phyloP scores from a whole-genome alignment of 768 basidiomycete genomes.

The Macrolepiota fuliginosa region DNA sequence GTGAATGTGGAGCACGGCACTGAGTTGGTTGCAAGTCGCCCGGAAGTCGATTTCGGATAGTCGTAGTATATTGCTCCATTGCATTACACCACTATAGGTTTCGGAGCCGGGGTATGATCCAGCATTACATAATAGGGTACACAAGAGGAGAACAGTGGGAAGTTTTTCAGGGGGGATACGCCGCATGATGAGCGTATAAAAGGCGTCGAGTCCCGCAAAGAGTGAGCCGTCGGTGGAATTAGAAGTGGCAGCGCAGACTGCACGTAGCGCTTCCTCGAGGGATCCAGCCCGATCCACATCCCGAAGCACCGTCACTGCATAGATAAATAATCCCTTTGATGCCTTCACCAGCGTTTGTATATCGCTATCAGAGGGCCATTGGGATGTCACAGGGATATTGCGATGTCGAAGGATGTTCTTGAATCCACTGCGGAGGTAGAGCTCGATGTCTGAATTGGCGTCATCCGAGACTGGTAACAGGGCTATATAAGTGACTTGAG shows the following conservation, averaged over 20 bases:
- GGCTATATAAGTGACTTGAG: not conserved
- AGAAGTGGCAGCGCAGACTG: not conserved
- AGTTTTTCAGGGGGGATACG: slow-evolving; percentile 25
- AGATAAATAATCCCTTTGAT: slow-evolving; percentile 24
- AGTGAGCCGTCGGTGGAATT: not conserved
- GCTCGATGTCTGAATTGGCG: slow-evolving; percentile 2
- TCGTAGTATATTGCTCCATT: not conserved
- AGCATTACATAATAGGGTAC: slow-evolving; percentile 5
- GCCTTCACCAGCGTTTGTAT: slow-evolving; percentile 16
- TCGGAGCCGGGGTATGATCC: not conserved
- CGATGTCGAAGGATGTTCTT: not conserved
- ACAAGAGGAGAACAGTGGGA: slow-evolving; percentile 27
- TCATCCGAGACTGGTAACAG: not conserved
- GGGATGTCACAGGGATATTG: not conserved
- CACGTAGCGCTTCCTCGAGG: not conserved
- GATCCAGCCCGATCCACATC: slow-evolving; percentile 17
- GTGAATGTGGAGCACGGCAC: not conserved
- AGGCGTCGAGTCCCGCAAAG: slow-evolving; percentile 13
- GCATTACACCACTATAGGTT: not conserved
- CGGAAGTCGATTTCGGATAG: not conserved
- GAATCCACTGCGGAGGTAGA: slow-evolving; percentile 6
- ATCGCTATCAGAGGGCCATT: slow-evolving; percentile 14
- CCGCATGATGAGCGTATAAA: slow-evolving; percentile 15
- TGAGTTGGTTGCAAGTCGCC: not conserved
- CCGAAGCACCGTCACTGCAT: slow-evolving; percentile 24